These are phyloP conservation scores for Yamadazyma laniorum DNA, from an alignment of 805 yeast genomes.

Conservation along the genomic window DNA sequence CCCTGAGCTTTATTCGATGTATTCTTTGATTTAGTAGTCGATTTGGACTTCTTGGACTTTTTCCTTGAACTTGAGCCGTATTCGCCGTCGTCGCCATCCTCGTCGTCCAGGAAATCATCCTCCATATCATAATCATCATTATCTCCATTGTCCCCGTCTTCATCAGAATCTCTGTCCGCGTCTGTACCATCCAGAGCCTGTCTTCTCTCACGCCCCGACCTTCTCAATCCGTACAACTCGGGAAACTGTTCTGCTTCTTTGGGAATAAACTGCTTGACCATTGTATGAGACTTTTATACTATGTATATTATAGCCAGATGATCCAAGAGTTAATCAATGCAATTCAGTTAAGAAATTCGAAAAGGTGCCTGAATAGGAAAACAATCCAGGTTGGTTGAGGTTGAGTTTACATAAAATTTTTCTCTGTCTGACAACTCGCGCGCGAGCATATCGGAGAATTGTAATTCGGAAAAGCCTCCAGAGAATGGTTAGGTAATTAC, in stretches of 20 bases:
- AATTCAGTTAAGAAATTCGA: neutral
- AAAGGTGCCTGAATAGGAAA: neutral
- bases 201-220: conserved; percentile 62
- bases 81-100: conserved; percentile 19
- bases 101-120: conserved; percentile 15
- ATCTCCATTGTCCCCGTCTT: conserved; percentile 31
- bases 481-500: too few species aligned
- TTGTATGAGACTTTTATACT: conserved; percentile 7
- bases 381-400: neutral
- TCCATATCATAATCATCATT: conserved; percentile 18
- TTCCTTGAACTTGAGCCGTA: conserved; percentile 4
- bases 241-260: conserved; percentile 67
- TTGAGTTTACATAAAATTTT: neutral
- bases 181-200: conserved; percentile 26
- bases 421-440: neutral
- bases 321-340: neutral
- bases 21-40: neutral
- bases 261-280: conserved; percentile 33
- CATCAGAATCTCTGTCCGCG: conserved; percentile 34
- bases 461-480: neutral
- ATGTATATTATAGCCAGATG: neutral
- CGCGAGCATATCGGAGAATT: neutral
- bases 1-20: neutral
- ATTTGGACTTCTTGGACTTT: conserved; percentile 13
- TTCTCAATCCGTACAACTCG: conserved; percentile 78